phyloP scores from a whole-genome alignment of 1,139 yeast species.

The Lodderomyces theae region DNA sequence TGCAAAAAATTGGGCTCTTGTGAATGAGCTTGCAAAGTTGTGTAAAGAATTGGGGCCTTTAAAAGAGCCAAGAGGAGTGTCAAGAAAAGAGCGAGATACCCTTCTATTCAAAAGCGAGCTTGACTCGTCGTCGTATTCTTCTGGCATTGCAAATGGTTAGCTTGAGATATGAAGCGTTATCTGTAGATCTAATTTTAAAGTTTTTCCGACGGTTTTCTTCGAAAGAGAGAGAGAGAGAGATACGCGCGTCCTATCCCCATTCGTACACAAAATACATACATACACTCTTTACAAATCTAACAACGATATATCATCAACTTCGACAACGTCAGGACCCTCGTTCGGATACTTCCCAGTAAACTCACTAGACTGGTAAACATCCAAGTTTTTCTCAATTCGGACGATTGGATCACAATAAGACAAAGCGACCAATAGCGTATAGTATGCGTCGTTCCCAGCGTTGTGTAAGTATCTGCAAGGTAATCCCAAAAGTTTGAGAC shows the following conservation, averaged over 20 bases:
- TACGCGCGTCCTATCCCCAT: no score
- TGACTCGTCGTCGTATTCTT: slow-evolving; percentile 10
- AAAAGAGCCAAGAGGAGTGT: slow-evolving; percentile 45
- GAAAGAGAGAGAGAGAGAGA: no score
- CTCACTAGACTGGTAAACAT: slow-evolving; percentile 13
- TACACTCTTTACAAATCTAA: background rate
- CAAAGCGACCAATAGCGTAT: slow-evolving; percentile 57
- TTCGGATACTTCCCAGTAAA: slow-evolving; percentile 12
- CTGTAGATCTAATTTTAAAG: background rate
- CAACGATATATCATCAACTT: slow-evolving; percentile 7
- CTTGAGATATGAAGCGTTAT: background rate
- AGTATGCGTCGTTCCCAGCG: slow-evolving; percentile 82
- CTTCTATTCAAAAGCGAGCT: slow-evolving; percentile 18
- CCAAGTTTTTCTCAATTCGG: slow-evolving; percentile 19
- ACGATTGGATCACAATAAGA: slow-evolving; percentile 52
- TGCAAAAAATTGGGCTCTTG: slow-evolving; percentile 47
- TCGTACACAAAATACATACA: background rate
- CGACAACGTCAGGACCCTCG: slow-evolving; percentile 5
- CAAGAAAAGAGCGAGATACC: slow-evolving; percentile 24
- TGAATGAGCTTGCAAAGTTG: slow-evolving; percentile 47
- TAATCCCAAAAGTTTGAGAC: slow-evolving; percentile 50
- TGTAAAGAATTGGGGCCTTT: slow-evolving; percentile 48
- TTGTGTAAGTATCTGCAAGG: slow-evolving; percentile 73
- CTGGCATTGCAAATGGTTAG: slow-evolving; percentile 3
- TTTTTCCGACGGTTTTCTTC: no score